A percentile compares a stretch with the other conserved stretches of the same genome.
Conservation (phyloP, 2,329 filamentous ascomycete genomes). For the Beauveria sp. region DNA sequence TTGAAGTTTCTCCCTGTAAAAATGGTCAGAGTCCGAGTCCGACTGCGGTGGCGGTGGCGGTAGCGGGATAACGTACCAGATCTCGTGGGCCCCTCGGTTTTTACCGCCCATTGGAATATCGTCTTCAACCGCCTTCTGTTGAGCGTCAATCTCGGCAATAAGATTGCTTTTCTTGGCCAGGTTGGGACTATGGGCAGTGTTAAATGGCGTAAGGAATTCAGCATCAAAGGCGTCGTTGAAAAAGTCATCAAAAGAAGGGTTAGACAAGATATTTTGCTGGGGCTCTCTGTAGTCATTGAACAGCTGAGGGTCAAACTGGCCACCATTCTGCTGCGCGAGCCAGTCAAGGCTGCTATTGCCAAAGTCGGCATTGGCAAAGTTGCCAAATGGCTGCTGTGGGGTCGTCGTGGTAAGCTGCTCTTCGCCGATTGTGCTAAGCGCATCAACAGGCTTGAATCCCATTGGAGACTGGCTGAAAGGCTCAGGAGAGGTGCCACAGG, state of each 20-base stretch:
- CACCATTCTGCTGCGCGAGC: conserved; percentile 72
- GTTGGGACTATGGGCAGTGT: conserved; percentile 46
- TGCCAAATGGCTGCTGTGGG: conserved; percentile 22
- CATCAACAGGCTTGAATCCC: conserved; percentile 56
- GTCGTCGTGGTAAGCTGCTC: conserved; percentile 43
- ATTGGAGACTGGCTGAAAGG: conserved; percentile 64
- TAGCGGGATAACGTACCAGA: neutral
- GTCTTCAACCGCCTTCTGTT: conserved; percentile 63
- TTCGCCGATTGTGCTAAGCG: conserved; percentile 57
- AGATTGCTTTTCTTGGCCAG: conserved; percentile 56
- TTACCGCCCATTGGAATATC: conserved; percentile 35
- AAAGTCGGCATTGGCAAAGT: conserved; percentile 29
- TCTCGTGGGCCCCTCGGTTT: neutral
- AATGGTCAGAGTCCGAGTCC: conserved; percentile 30
- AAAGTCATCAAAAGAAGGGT: conserved; percentile 63
- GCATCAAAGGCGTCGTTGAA: conserved; percentile 72
- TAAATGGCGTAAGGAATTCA: conserved; percentile 77
- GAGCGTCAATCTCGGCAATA: conserved; percentile 68
- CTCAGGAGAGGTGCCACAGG: conserved; percentile 72
- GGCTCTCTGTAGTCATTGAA: conserved; percentile 91
- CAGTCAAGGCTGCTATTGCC: conserved; percentile 59
- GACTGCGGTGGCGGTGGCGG: neutral
- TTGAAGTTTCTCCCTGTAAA: conserved; percentile 77
- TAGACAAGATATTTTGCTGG: conserved; percentile 69
- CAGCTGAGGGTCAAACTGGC: conserved; percentile 82